Percentiles rank a stretch among this genome's conserved stretches.
Conservation (phyloP, 148 eudicot species). For the Salicornia ramosissima region DNA sequence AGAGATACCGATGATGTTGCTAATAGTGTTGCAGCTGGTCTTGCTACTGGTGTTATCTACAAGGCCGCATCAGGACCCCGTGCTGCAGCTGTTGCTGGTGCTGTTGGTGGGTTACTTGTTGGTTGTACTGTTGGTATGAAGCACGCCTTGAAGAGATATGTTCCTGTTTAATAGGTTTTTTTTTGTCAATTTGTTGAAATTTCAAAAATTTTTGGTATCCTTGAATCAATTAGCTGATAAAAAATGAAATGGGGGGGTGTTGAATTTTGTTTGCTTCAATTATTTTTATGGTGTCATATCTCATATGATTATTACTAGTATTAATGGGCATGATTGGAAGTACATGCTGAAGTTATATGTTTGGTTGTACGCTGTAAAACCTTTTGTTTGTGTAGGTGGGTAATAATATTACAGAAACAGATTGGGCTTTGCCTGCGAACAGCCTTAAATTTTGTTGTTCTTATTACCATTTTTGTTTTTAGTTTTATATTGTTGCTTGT, state of each 20-base stretch:
- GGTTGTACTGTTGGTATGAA: constrained; percentile 63
- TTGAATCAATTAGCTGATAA: neutral
- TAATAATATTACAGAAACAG: constrained; percentile 4
- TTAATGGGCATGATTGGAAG: neutral
- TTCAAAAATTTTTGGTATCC: neutral
- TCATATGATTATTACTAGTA: neutral
- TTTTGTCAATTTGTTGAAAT: neutral
- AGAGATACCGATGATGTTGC: constrained; percentile 73
- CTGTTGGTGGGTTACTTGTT: constrained; percentile 71
- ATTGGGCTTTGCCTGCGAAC: neutral
- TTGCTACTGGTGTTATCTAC: constrained; percentile 72
- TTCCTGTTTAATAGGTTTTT: constrained; percentile 38
- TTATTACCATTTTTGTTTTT: neutral
- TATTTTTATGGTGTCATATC: neutral
- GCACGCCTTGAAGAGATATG: constrained; percentile 60
- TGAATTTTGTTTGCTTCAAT: neutral
- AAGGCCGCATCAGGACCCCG: constrained; percentile 75
- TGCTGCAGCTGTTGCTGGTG: constrained; percentile 86
- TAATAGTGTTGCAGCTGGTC: constrained; percentile 79
- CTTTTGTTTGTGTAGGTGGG: neutral
- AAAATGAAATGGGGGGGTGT: neutral
- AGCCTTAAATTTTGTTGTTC: neutral
- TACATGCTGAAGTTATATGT: neutral
- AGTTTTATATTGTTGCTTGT: neutral
- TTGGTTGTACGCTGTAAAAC: constrained; percentile 2